phyloP scores from a whole-genome alignment of 192 early-diverging fungal genomes.

The Chytriomyces confervae region DNA sequence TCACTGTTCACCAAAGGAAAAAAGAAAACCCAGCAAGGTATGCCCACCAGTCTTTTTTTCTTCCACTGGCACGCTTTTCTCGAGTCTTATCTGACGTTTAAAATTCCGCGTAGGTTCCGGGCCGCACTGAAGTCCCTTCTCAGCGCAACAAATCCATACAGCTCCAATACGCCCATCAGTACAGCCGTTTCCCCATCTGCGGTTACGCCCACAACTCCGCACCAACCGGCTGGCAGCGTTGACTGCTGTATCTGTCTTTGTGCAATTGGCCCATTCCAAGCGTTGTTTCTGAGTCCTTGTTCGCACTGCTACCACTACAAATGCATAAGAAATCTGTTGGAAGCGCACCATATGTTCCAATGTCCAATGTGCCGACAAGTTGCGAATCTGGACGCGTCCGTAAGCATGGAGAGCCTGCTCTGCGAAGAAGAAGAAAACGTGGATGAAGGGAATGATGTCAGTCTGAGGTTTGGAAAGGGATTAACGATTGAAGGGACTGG shows the following conservation, averaged over 20 bases:
- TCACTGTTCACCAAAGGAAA: conserved; percentile 34
- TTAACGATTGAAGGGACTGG: conserved; percentile 23
- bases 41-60: background rate
- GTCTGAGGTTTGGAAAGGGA: conserved; percentile 19
- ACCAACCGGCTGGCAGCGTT: conserved; percentile 34
- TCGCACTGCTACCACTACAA: conserved; percentile 71
- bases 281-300: conserved; percentile 66
- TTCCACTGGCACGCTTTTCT: background rate
- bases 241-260: conserved; percentile 69
- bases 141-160: conserved; percentile 52
- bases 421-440: conserved; percentile 36
- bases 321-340: conserved; percentile 55
- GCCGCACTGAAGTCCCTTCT: conserved; percentile 45
- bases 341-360: conserved; percentile 63
- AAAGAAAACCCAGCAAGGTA: conserved; percentile 39
- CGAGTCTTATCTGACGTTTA: conserved; percentile 3
- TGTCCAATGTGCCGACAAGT: conserved; percentile 70
- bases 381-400: conserved; percentile 62
- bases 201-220: background rate
- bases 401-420: conserved; percentile 54
- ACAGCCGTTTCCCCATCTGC: background rate
- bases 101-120: conserved; percentile 34
- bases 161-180: conserved; percentile 15
- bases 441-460: background rate
- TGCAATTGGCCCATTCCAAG: conserved; percentile 63